These are phyloP conservation scores for Phytophthora aleatoria DNA, from an alignment of 352 stramenopile species.

Conservation along the genomic window DNA sequence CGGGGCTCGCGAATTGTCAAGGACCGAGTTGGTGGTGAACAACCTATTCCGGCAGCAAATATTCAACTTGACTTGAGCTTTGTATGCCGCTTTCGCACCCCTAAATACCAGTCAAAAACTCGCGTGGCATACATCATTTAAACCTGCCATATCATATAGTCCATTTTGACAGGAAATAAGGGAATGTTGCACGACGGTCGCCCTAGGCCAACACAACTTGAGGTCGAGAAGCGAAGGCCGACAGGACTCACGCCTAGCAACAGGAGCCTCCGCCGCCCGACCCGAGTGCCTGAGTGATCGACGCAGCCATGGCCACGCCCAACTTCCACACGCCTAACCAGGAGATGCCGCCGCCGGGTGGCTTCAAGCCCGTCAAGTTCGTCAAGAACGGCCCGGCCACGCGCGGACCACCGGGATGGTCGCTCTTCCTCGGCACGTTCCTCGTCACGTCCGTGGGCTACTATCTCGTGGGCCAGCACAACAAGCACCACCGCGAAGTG, in stretches of 20 bases:
- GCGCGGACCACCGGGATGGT: constrained; percentile 80
- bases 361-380: constrained; percentile 77
- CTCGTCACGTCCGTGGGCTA: constrained; percentile 73
- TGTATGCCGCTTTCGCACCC: constrained; percentile 6
- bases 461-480: constrained; percentile 81
- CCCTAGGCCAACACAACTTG: constrained; percentile 33
- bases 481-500: constrained; percentile 70
- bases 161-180: neutral
- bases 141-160: neutral
- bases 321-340: constrained; percentile 77
- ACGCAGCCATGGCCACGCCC: constrained; percentile 74
- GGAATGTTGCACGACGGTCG: neutral
- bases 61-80: constrained; percentile 1
- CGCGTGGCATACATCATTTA: constrained; percentile 7
- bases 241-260: constrained; percentile 1
- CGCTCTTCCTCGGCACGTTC: constrained; percentile 77
- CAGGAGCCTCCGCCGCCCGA: constrained; percentile 1
- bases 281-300: constrained; percentile 3
- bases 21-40: constrained; percentile 33
- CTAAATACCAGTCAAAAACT: constrained; percentile 18
- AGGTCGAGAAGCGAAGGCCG: constrained; percentile 25
- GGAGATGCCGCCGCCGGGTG: constrained; percentile 83
- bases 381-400: constrained; percentile 63
- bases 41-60: constrained; percentile 23
- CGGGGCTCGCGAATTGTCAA: constrained; percentile 7